Percentiles rank a stretch among this genome's conserved stretches.
These are phyloP conservation scores for Naganishia onofrii DNA, from an alignment of 768 basidiomycete species.

Conservation along the genomic window DNA sequence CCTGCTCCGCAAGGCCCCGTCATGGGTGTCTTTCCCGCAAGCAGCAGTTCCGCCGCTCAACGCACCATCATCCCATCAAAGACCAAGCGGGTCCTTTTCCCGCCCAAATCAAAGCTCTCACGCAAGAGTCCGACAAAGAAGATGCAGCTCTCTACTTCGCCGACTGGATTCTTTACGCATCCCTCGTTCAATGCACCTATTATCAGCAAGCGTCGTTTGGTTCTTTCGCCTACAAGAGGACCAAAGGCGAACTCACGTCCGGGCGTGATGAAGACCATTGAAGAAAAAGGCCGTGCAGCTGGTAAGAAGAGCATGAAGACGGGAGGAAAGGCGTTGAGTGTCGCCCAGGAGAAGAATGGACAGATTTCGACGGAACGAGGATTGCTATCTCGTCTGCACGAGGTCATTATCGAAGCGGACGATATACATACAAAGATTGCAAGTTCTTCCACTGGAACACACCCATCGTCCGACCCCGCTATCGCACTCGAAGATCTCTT, in stretches of 20 bases:
- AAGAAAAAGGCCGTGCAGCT: not conserved
- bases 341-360: not conserved
- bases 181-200: not conserved
- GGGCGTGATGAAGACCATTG: not conserved
- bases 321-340: not conserved
- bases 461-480: conserved; percentile 6
- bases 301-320: not conserved
- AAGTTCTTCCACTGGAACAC: not conserved
- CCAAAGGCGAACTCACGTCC: not conserved
- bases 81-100: conserved; percentile 11
- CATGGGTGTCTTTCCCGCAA: conserved; percentile 2
- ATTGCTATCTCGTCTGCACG: not conserved
- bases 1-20: conserved; percentile 3
- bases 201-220: not conserved
- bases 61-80: conserved; percentile 1
- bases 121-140: not conserved
- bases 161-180: conserved; percentile 17
- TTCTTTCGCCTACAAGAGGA: not conserved
- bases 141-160: not conserved
- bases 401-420: too few relatives aligned
- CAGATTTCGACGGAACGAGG: not conserved
- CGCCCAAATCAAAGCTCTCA: conserved; percentile 3
- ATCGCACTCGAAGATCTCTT: not conserved
- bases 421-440: conserved; percentile 3
- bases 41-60: not conserved